Percentiles rank a stretch among this genome's conserved stretches.
Evolutionary conservation across 78 protist genomes (phyloP).

Genomic region (Cyanophora paradoxa): DNA sequence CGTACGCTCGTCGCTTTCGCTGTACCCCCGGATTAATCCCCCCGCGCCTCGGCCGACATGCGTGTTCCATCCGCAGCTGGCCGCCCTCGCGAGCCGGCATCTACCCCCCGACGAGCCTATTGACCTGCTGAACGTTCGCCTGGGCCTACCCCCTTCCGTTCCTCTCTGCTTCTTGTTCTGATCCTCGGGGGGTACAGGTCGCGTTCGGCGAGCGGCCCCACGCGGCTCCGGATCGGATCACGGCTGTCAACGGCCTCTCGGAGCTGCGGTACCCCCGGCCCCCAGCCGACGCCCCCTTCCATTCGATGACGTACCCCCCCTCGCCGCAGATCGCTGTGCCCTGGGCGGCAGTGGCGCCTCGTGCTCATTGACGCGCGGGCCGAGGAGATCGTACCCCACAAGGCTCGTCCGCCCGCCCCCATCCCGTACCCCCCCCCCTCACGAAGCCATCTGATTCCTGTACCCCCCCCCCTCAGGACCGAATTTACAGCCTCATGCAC

Average conservation of each 20-base stretch:
- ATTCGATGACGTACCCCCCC: background rate
- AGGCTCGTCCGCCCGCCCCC: background rate
- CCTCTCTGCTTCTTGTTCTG: no score
- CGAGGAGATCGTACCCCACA: background rate
- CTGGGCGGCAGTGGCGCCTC: background rate
- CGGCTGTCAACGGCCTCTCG: background rate
- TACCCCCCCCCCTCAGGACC: background rate
- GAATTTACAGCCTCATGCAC: conserved; percentile 3
- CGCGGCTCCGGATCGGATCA: conserved; percentile 58
- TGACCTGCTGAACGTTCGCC: conserved; percentile 68
- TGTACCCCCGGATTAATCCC: no score
- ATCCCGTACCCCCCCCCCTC: background rate
- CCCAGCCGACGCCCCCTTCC: no score
- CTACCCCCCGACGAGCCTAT: conserved; percentile 36
- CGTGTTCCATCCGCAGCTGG: no score
- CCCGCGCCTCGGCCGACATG: no score
- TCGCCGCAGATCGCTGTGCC: background rate
- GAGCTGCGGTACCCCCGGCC: no score
- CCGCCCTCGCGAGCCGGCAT: background rate
- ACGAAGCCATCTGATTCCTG: background rate
- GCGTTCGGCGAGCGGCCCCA: conserved; percentile 39
- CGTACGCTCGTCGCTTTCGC: no score
- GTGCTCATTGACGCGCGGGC: background rate
- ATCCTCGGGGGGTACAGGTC: no score
- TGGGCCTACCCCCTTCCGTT: no score